Percentiles rank a stretch among this genome's conserved stretches.
Evolutionary conservation across 2,329 filamentous ascomycete genomes (phyloP).

Genomic region (Aspergillus proliferans): DNA sequence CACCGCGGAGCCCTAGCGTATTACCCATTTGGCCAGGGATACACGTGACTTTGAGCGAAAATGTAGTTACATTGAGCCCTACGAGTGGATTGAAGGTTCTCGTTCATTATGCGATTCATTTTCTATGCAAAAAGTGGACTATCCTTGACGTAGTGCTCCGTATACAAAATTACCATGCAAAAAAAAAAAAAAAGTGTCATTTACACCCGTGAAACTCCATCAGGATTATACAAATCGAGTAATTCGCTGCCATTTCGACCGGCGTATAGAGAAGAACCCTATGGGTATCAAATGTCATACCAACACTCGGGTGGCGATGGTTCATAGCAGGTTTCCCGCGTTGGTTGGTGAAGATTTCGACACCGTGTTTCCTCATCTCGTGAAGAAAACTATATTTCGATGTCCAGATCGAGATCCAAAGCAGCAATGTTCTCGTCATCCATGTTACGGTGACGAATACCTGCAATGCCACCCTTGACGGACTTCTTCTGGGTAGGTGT

Average conservation of each 20-base stretch:
- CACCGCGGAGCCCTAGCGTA: background rate
- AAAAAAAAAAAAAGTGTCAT: background rate
- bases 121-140: slow-evolving; percentile 1
- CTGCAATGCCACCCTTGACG: slow-evolving; percentile 49
- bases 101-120: background rate
- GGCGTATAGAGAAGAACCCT: background rate
- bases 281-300: background rate
- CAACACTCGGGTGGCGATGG: background rate
- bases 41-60: background rate
- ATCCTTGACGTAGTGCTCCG: background rate
- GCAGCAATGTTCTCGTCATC: slow-evolving; percentile 90
- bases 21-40: background rate
- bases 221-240: background rate
- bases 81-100: background rate
- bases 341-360: no score
- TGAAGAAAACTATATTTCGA: slow-evolving; percentile 59
- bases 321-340: background rate
- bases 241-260: background rate
- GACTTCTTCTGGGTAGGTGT: slow-evolving; percentile 28
- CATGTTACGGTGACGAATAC: slow-evolving; percentile 69
- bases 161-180: slow-evolving; percentile 2
- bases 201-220: background rate
- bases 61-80: background rate
- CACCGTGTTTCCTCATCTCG: no score
- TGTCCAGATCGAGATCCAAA: slow-evolving; percentile 85